Evolutionary conservation across 768 basidiomycete species (phyloP).

Genomic region (Phylloporus scabripes): DNA sequence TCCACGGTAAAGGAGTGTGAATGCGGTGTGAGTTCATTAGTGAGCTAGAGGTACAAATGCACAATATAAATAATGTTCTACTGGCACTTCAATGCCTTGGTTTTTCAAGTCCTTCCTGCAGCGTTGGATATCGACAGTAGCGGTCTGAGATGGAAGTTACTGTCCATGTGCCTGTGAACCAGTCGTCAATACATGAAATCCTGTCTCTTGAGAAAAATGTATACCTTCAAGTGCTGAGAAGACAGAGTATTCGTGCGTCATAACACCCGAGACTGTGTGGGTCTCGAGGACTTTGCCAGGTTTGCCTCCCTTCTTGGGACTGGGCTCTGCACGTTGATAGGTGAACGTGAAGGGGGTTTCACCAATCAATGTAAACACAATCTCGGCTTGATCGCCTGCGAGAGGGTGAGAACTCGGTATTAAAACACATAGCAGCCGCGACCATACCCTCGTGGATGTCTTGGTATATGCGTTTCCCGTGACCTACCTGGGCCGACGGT

Average conservation of each 20-base stretch:
- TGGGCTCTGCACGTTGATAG: constrained; percentile 78
- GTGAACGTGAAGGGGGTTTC: constrained; percentile 96
- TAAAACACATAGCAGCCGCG: neutral
- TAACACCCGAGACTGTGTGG: constrained; percentile 81
- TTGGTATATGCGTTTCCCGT: constrained; percentile 76
- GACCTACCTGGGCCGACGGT: constrained; percentile 84
- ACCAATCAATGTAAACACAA: constrained; percentile 83
- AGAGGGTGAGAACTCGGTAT: neutral
- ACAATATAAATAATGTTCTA: constrained; percentile 11
- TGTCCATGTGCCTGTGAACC: constrained; percentile 72
- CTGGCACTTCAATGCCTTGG: constrained; percentile 17
- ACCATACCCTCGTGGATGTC: constrained; percentile 80
- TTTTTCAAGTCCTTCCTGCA: constrained; percentile 47
- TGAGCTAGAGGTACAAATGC: constrained; percentile 25
- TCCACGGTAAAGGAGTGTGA: neutral
- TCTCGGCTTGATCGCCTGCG: constrained; percentile 87
- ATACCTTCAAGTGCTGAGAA: constrained; percentile 87
- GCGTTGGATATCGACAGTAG: constrained; percentile 82
- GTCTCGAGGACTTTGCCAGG: constrained; percentile 82
- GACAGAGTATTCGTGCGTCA: constrained; percentile 76
- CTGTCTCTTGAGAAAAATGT: constrained; percentile 11
- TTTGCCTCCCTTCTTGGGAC: constrained; percentile 60
- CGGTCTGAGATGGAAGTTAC: constrained; percentile 88
- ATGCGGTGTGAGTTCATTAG: constrained; percentile 3
- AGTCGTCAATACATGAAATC: constrained; percentile 2